Evolutionary conservation across 2,329 filamentous ascomycete species (phyloP), one percentile per base, ranked within the genome.

Genomic region (Proliferodiscus dingleyae): DNA sequence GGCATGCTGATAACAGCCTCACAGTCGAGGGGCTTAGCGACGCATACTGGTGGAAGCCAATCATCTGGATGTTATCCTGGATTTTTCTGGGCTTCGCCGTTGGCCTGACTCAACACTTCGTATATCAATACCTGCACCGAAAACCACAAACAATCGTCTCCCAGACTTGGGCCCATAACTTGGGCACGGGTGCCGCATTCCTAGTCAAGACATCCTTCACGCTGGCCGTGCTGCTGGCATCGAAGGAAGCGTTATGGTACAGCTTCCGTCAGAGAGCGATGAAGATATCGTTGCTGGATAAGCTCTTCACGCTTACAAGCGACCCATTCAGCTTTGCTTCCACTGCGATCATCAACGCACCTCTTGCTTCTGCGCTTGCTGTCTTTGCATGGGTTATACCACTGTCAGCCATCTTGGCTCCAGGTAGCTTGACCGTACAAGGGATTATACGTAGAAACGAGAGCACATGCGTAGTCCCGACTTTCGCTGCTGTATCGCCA

Each of bases 261-360:
- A 38, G 19, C 37, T 38, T 38, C 37, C 37, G 37, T 6, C 16
- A 38, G 13, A 38, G 11, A 23, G 37, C 37, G 11, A 38, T 38
- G 19, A 38, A 38, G 15, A 15, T 38, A 10, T 23, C 19, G 11
- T 22, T 38, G 13, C 18, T 38, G 4, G 37, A 38, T 38, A 38
- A 38, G 37, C 37, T 38, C 21, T 38, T 38, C 23, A 38, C 18
- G 10, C 37, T 38, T n/a, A 23, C 37, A 15, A 38, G 37, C 10
- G 24, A 38, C 21, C 37, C 37, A 4, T 22, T 38, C 15, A 22
- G 37, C 21, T 38, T 38, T 38, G 37, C 19, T 10, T 15, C 37
- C 22, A 24, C 19, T 38, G 37, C 37, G 24, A 6, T 38, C 37
- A 26, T 38, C 10, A 23, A 38, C 11, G 37, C 37, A 15, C 37